Evolutionary conservation across 202 grass and related monocot genomes (phyloP).

Genomic region (Dendrocalamus latiflorus): DNA sequence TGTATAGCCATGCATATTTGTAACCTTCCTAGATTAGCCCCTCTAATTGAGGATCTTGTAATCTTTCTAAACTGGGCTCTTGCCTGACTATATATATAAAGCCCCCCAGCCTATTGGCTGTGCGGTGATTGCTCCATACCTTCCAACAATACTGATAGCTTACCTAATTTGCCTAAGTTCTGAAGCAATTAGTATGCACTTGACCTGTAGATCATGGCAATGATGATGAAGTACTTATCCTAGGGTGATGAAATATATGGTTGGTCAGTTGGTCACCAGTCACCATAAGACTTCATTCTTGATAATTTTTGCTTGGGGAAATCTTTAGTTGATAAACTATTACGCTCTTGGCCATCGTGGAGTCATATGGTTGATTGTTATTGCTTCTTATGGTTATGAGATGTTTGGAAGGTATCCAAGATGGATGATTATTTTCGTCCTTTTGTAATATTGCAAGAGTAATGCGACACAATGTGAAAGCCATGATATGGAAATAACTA

Average conservation of each 20-base stretch:
- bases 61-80: too few relatives aligned
- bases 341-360: not conserved
- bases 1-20: too few relatives aligned
- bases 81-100: too few relatives aligned
- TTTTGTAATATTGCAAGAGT: constrained; percentile 28
- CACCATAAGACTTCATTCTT: not conserved
- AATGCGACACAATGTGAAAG: not conserved
- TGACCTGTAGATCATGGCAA: not conserved
- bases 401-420: not conserved
- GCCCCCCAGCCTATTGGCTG: too few relatives aligned
- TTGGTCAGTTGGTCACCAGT: not conserved
- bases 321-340: not conserved
- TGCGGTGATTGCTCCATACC: too few relatives aligned
- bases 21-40: too few relatives aligned
- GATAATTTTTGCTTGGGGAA: not conserved
- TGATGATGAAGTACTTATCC: too few relatives aligned
- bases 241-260: not conserved
- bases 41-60: too few relatives aligned
- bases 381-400: not conserved
- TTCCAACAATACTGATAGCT: not conserved
- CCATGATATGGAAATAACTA: not conserved
- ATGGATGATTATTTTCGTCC: not conserved
- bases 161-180: not conserved
- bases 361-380: not conserved
- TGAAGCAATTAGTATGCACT: not conserved